phyloP scores from a whole-genome alignment of 2,329 filamentous ascomycete species.

The Fusarium solani-melongenae region DNA sequence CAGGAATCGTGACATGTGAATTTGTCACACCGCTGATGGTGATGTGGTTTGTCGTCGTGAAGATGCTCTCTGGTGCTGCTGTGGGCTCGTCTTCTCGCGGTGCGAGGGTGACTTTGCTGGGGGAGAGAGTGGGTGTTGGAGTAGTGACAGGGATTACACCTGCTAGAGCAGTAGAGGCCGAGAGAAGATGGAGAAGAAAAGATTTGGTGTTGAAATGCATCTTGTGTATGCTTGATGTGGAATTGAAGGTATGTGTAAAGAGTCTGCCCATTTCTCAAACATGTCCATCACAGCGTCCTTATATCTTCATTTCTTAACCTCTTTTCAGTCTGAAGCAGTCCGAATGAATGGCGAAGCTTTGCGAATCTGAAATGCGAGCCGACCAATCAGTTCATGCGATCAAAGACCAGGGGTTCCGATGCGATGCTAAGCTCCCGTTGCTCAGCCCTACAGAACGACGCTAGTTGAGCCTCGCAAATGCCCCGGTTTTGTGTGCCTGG shows the following conservation, averaged over 20 bases:
- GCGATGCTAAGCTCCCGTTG: neutral
- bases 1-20: slow-evolving; percentile 38
- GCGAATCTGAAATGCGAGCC: slow-evolving; percentile 32
- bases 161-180: neutral
- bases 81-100: slow-evolving; percentile 4
- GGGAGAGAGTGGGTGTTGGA: slow-evolving; percentile 7
- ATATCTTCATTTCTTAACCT: slow-evolving; percentile 4
- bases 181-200: slow-evolving; percentile 30
- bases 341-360: slow-evolving; percentile 13
- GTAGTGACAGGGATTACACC: slow-evolving; percentile 13
- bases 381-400: slow-evolving; percentile 13
- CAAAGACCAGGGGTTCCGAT: neutral
- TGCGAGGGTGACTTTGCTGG: slow-evolving; percentile 15
- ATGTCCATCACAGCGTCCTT: neutral
- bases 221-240: neutral
- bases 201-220: slow-evolving; percentile 26
- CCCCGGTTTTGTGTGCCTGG: neutral
- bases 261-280: neutral
- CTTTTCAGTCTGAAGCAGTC: slow-evolving; percentile 9
- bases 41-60: slow-evolving; percentile 45
- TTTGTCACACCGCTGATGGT: slow-evolving; percentile 32
- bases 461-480: neutral
- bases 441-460: slow-evolving; percentile 20
- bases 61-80: slow-evolving; percentile 28
- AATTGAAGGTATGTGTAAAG: neutral